Conservation (phyloP, 169 alveolate genomes). For the Cryptosporidium sp. region DNA sequence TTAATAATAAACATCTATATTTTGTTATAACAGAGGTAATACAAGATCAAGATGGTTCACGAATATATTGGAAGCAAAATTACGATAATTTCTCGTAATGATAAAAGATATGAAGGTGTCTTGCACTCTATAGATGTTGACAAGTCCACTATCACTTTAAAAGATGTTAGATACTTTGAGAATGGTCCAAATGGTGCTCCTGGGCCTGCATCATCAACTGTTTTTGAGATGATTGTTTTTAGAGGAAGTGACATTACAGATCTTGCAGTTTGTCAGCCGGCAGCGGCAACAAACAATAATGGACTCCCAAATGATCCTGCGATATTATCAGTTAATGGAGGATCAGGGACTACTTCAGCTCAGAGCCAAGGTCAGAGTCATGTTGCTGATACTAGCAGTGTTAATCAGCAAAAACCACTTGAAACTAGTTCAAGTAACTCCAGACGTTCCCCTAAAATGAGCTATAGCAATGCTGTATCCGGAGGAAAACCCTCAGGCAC, state of each 20-base stretch:
- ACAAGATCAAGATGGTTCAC: conserved; percentile 45
- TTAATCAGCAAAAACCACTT: not conserved
- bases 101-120: conserved; percentile 68
- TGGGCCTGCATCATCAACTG: conserved; percentile 61
- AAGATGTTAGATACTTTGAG: conserved; percentile 71
- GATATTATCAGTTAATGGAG: conserved; percentile 44
- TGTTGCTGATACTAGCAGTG: not conserved
- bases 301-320: conserved; percentile 60
- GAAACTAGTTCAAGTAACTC: not conserved
- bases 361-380: not conserved
- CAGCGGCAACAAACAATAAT: not conserved
- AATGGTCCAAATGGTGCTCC: conserved; percentile 24
- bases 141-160: conserved; percentile 59
- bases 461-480: conserved; percentile 16
- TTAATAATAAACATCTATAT: not conserved
- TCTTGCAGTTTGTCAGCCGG: conserved; percentile 70
- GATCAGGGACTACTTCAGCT: not conserved
- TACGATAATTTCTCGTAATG: conserved; percentile 68
- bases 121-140: conserved; percentile 74
- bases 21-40: not conserved
- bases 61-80: conserved; percentile 73
- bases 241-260: conserved; percentile 76
- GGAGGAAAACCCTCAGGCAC: not conserved
- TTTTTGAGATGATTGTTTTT: conserved; percentile 71
- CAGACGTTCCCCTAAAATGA: conserved; percentile 21